Conservation (phyloP, 768 basidiomycete species). For the Tulasnella sp. region DNA sequence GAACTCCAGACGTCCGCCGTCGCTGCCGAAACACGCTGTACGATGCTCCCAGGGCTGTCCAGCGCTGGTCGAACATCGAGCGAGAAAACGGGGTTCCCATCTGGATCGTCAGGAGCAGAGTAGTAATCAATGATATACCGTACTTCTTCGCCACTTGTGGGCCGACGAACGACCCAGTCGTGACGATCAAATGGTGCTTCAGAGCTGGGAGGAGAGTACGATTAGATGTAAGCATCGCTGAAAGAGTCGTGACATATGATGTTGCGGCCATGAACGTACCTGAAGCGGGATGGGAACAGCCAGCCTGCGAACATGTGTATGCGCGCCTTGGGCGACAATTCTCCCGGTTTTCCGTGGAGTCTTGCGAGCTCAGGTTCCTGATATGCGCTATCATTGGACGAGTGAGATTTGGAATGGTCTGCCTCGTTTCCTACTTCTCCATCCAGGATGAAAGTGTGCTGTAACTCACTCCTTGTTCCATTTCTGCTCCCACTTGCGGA, state of each 20-base stretch:
- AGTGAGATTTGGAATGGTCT: not conserved
- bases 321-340: conserved; percentile 88
- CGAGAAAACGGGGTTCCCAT: conserved; percentile 90
- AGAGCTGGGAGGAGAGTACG: conserved; percentile 37
- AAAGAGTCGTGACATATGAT: not conserved
- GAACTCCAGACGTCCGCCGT: conserved; percentile 53
- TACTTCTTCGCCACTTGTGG: conserved; percentile 65
- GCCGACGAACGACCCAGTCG: conserved; percentile 89
- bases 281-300: conserved; percentile 82
- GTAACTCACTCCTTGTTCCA: conserved; percentile 42
- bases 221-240: conserved; percentile 10
- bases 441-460: not conserved
- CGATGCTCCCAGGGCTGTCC: conserved; percentile 68
- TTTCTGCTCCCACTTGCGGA: conserved; percentile 82
- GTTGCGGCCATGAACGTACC: conserved; percentile 39
- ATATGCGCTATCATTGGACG: not conserved
- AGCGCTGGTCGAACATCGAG: conserved; percentile 93
- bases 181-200: conserved; percentile 96
- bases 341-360: conserved; percentile 84
- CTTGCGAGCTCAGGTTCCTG: conserved; percentile 46
- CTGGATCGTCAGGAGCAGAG: conserved; percentile 75
- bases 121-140: conserved; percentile 99
- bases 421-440: not conserved
- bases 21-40: conserved; percentile 57
- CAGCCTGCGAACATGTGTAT: conserved; percentile 79